Evolutionary conservation across 2,329 filamentous ascomycete species (phyloP).

Genomic region (Microsporum audouinii): DNA sequence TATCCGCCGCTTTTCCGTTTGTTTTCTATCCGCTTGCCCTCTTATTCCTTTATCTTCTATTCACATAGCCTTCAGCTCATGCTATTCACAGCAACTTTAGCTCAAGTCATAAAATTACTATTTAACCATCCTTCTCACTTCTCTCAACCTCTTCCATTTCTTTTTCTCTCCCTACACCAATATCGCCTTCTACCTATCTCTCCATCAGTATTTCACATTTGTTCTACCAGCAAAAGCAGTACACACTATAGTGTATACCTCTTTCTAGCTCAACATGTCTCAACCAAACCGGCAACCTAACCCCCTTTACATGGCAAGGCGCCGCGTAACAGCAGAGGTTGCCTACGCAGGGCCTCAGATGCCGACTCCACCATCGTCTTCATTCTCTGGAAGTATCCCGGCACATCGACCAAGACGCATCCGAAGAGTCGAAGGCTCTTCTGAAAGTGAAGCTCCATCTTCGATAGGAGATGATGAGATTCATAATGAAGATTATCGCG

Average conservation of each 20-base stretch:
- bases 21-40: no score
- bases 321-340: neutral
- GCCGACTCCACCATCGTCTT: neutral
- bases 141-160: no score
- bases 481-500: neutral
- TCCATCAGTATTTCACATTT: neutral
- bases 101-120: no score
- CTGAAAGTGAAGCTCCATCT: neutral
- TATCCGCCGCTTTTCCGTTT: no score
- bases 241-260: neutral
- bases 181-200: no score
- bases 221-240: neutral
- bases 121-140: no score
- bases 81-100: no score
- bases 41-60: no score
- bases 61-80: no score
- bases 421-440: neutral
- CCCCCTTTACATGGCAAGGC: neutral
- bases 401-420: neutral
- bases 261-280: neutral
- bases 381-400: neutral
- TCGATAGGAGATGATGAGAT: neutral
- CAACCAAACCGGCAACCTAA: neutral
- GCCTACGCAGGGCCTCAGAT: neutral
- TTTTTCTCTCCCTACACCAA: no score